These are phyloP conservation scores for Elsinoe australis DNA, from an alignment of 2,329 filamentous ascomycete species.

Conservation along the genomic window DNA sequence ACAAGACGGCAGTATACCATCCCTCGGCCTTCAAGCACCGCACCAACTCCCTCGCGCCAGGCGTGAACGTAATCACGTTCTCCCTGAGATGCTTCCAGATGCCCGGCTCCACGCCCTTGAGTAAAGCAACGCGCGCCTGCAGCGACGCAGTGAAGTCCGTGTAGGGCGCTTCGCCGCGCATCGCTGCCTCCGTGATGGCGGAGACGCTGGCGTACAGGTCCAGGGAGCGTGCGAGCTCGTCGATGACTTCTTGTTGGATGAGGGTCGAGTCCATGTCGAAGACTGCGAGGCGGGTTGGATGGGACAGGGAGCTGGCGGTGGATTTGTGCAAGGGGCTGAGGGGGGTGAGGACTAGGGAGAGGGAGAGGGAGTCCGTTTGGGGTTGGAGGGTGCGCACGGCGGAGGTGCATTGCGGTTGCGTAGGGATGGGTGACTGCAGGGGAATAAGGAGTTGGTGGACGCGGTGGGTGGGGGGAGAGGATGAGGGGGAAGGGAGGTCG, in stretches of 20 bases:
- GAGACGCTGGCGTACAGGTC: slow-evolving; percentile 64
- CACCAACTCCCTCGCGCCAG: slow-evolving; percentile 69
- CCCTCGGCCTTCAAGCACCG: slow-evolving; percentile 67
- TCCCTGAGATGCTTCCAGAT: slow-evolving; percentile 62
- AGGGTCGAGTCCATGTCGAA: slow-evolving; percentile 99
- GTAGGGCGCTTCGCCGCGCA: slow-evolving; percentile 67
- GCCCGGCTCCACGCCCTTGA: slow-evolving; percentile 69
- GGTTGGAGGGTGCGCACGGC: slow-evolving; percentile 20
- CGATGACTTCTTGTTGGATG: slow-evolving; percentile 95
- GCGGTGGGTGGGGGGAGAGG: slow-evolving; percentile 1
- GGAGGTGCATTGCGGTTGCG: slow-evolving; percentile 17
- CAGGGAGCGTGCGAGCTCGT: slow-evolving; percentile 79
- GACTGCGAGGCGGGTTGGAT: slow-evolving; percentile 61
- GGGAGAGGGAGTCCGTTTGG: neutral
- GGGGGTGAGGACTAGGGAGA: slow-evolving; percentile 35
- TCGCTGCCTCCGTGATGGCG: slow-evolving; percentile 82
- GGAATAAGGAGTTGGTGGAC: slow-evolving; percentile 1
- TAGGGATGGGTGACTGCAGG: neutral
- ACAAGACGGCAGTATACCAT: slow-evolving; percentile 81
- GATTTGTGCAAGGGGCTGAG: slow-evolving; percentile 24
- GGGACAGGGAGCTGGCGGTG: slow-evolving; percentile 24
- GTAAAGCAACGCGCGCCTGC: slow-evolving; percentile 67
- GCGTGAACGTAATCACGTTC: slow-evolving; percentile 68
- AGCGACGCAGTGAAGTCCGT: slow-evolving; percentile 84
- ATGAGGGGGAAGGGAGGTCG: neutral